Base-by-base conservation (phyloP, 345 rosid genomes). In the Schrenkiella parvula region DNA sequence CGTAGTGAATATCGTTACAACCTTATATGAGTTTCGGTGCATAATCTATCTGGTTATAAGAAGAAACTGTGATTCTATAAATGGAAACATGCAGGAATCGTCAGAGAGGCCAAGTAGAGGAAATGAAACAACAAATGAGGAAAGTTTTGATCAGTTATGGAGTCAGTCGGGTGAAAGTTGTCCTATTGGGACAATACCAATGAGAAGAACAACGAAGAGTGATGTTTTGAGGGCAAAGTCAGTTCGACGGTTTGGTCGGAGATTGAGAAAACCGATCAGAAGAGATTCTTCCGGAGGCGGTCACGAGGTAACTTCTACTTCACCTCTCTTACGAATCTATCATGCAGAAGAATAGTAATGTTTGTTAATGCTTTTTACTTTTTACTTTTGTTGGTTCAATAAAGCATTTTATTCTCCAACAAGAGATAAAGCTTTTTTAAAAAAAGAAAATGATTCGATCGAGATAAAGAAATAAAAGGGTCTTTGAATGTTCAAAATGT, bases 261-360 rank as follows among this genome's bases (percentile, higher is more conserved):
- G 82, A 82, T 10, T 53, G 43, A 78, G 84, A 79, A 78, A 80
- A 82, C 81, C 91, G 53, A 90, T 95, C n/a, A 81, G 96, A 80
- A 83, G 99, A 87, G 99, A 95, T 72, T 84, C 93, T 3, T 73
- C 86, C n/a, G 86, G 95, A 75, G 84, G 79, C 59, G 95, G 99
- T 25, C 99, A 95, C 70, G 99, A 95, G 99, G 98, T 91, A 76
- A 79, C 61, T 71, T 64, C 48, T 35, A 56, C 73, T 54, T 42
- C 58, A 52, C 64, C 47, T 26, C 53, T 66, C 78, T 41, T 74
- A 56, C 71, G 41, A 34, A 64, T 64, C 64, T 13, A 73, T 25
- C 42, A 44, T 55, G 65, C 77, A 29, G 22, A 34, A 41, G 48
- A 60, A 68, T 75, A 42, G 38, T 76, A 43, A 63, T 69, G 50